These are phyloP conservation scores for Chlorella variabilis DNA, from an alignment of 163 green algal species.

Conservation along the genomic window DNA sequence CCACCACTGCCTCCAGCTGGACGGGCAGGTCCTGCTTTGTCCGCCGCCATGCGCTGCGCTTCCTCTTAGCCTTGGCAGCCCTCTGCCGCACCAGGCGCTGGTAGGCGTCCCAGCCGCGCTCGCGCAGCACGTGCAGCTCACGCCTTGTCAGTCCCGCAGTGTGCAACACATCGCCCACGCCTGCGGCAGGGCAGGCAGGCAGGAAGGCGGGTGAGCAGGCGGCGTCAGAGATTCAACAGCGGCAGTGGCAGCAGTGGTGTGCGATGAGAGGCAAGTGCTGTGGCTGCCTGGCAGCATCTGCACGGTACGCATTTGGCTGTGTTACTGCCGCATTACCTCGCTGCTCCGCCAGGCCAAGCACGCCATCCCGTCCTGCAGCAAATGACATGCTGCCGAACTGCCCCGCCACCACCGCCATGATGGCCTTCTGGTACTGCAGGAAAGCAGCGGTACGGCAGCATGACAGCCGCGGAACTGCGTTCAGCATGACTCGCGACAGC, in stretches of 20 bases:
- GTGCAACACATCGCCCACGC: slow-evolving; percentile 19
- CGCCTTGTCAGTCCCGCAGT: background rate
- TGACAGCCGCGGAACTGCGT: too few relatives aligned
- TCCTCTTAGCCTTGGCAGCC: background rate
- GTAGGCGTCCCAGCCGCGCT: slow-evolving; percentile 27
- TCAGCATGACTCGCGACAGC: too few relatives aligned
- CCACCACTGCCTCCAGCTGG: slow-evolving; percentile 1
- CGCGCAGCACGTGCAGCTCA: slow-evolving; percentile 3
- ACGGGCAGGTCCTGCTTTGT: background rate
- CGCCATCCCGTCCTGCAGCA: slow-evolving; percentile 12
- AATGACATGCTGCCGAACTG: slow-evolving; percentile 46
- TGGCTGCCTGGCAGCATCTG: background rate
- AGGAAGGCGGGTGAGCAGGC: too few relatives aligned
- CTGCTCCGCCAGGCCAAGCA: slow-evolving; percentile 14
- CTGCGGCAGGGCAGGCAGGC: background rate
- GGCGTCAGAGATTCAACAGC: background rate
- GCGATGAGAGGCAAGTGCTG: background rate
- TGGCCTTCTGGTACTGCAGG: slow-evolving; percentile 29
- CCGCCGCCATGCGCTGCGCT: background rate
- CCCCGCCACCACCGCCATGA: slow-evolving; percentile 40
- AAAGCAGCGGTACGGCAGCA: background rate
- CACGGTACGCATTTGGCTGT: background rate
- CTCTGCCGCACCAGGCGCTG: background rate
- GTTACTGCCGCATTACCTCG: background rate
- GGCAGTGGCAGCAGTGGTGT: background rate